Base-by-base conservation (phyloP, 2,329 filamentous ascomycete species). In the Aspergillus pseudonomiae region DNA sequence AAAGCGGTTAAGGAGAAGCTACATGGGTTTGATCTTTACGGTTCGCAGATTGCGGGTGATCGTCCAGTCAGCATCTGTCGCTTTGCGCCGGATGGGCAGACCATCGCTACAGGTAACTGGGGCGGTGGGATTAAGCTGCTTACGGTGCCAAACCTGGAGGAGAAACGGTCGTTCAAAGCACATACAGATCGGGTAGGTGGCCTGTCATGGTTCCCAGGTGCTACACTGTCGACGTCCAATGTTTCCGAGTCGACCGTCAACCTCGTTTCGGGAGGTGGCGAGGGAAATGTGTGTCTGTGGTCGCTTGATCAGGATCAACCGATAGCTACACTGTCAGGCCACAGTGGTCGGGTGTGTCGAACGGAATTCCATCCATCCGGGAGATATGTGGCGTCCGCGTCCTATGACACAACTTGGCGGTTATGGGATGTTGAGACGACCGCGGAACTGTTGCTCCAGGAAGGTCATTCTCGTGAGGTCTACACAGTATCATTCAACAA, bases 321-420 rank as follows among this genome's bases (percentile, higher is more conserved):
- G 0, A 75, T 97, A 4, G 86, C 91, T 0, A 96, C 91, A 0
- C 83, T 98, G 0, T 85, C 89, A 28, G 95, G 94, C 0, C 95
- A 99, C 74, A 89, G 87, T 5, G 91, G 91, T 60, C 89, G 95
- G 65, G 93, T 99, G 10, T 97, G 93, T 71, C 88, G 94, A 62
- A 90, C 96, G 14, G 95, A 97, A 63, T 97, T 98, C 73, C 95
- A 99, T 70, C 95, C 95, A 0, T 96, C 92, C 0, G 94, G 94
- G 4, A 86, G 86, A 65, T 98, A 94, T 73, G 83, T 98, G 6
- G 95, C 94, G 6, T 97, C 94, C 1, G 95, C 95, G 7, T 97
- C 93, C 0, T 95, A 95, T 72, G 95, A 99, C 75, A 97, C 93
- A 2, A 97, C 95, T 0, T 99, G 95, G 95, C 88, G 94, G 52